Base-by-base conservation (phyloP, 768 basidiomycete species). In the Auriscalpium microsporum region DNA sequence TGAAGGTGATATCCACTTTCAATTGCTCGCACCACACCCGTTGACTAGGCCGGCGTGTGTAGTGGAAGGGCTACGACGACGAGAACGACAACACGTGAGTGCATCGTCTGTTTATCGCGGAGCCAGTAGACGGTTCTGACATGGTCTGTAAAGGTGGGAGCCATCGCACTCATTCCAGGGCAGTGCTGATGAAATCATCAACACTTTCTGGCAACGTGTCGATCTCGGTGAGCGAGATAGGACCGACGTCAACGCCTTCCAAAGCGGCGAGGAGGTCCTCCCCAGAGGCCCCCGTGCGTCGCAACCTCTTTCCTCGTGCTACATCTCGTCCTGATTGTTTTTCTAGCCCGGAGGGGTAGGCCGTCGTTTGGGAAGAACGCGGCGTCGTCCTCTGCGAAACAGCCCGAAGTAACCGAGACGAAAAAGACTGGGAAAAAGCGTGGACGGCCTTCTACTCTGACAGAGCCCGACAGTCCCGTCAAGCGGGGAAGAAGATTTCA, bases 21-120 rank as follows among this genome's bases (percentile, higher is more conserved):
- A 1, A 17, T 48, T 8, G 17, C 19, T 50, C 44, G 9, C 56
- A 42, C 10, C 60, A 13, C 21, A 33, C 13, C 16, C 38, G 13
- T n/a, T 36, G 17, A 33, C 49, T 14, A 37, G 4, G 28, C 2
- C 4, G 28, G 28, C 28, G 28, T 28, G 28, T 21, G 23, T 45
- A 61, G 61, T 62, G 61, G 61, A 62, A 62, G 13, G 59, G 59
- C 8, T 62, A 60, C 34, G 47, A 40, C 10, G 47, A 54, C 10
- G 19, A 49, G 7, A 28, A 4, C 7, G 58, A 62, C 38, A 62
- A 62, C 45, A 62, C 58, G 61, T 62, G 52, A 35, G 58, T 54
- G 17, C 14, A n/a, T 2, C 28, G 28, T 35, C 28, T 10, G 44
- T 17, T 19, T 50, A 11, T 38, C 1, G 5, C 23, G 11, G 11